These are phyloP conservation scores for Intubia oerlemansii DNA, from an alignment of 2,329 filamentous ascomycete genomes.

Conservation along the genomic window DNA sequence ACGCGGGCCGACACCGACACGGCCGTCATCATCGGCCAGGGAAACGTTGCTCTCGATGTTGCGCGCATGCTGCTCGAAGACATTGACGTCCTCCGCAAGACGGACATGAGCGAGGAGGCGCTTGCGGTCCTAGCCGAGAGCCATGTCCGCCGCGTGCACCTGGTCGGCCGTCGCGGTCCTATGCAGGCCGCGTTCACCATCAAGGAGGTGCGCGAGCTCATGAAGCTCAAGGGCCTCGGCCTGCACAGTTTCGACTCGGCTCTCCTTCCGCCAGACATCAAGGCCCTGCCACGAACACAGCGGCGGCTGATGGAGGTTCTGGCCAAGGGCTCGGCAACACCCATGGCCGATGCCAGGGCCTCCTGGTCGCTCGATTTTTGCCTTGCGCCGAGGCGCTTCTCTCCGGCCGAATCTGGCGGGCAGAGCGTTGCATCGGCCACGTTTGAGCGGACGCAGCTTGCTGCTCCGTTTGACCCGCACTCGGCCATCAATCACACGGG, in stretches of 20 bases:
- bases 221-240: slow-evolving; percentile 49
- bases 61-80: slow-evolving; percentile 68
- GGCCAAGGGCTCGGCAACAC: slow-evolving; percentile 44
- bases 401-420: slow-evolving; percentile 17
- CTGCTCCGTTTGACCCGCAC: slow-evolving; percentile 29
- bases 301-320: slow-evolving; percentile 66
- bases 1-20: slow-evolving; percentile 60
- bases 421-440: slow-evolving; percentile 38
- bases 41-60: slow-evolving; percentile 89
- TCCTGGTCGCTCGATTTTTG: slow-evolving; percentile 77
- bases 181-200: slow-evolving; percentile 92
- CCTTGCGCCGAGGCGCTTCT: slow-evolving; percentile 53
- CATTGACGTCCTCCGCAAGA: slow-evolving; percentile 50
- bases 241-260: slow-evolving; percentile 48
- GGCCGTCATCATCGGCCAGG: slow-evolving; percentile 78
- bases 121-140: slow-evolving; percentile 52
- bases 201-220: slow-evolving; percentile 77
- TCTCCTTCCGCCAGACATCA: slow-evolving; percentile 45
- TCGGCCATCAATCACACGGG: slow-evolving; percentile 27
- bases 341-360: slow-evolving; percentile 27
- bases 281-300: slow-evolving; percentile 51
- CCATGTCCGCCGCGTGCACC: slow-evolving; percentile 54
- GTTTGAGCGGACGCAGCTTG: slow-evolving; percentile 41
- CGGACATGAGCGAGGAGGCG: slow-evolving; percentile 77
- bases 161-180: slow-evolving; percentile 79